Evolutionary conservation across 2,329 filamentous ascomycete species (phyloP).

Genomic region (Zasmidium cellare): DNA sequence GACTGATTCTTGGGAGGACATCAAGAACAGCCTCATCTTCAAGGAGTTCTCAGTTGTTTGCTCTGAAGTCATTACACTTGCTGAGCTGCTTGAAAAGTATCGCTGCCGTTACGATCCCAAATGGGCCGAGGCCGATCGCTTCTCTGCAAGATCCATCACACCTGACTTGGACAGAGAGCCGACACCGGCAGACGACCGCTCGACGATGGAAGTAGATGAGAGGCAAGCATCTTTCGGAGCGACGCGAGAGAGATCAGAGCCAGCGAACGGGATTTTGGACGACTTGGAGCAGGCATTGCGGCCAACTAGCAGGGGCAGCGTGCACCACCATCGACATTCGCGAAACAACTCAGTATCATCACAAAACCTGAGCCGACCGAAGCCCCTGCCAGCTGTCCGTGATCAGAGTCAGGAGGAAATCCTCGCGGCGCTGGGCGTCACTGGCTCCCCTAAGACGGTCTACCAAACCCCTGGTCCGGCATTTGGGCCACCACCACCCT

Average conservation of each 20-base stretch:
- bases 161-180: slow-evolving; percentile 18
- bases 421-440: slow-evolving; percentile 38
- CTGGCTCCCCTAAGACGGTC: slow-evolving; percentile 38
- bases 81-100: slow-evolving; percentile 36
- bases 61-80: slow-evolving; percentile 43
- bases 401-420: slow-evolving; percentile 37
- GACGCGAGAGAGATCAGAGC: background rate
- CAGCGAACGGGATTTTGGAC: slow-evolving; percentile 3
- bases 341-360: slow-evolving; percentile 30
- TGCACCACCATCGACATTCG: slow-evolving; percentile 22
- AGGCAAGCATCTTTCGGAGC: slow-evolving; percentile 14
- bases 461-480: slow-evolving; percentile 40
- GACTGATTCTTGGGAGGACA: slow-evolving; percentile 51
- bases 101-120: slow-evolving; percentile 22
- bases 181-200: slow-evolving; percentile 12
- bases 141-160: slow-evolving; percentile 12
- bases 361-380: slow-evolving; percentile 25
- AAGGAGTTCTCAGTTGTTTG: slow-evolving; percentile 45
- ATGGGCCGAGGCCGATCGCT: slow-evolving; percentile 17
- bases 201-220: slow-evolving; percentile 3
- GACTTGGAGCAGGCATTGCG: slow-evolving; percentile 15
- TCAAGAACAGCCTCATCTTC: slow-evolving; percentile 53
- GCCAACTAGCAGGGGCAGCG: slow-evolving; percentile 2
- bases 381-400: slow-evolving; percentile 27
- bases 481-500: slow-evolving; percentile 29